phyloP scores from a whole-genome alignment of 306 rosid genomes.

The Fragaria vesca region DNA sequence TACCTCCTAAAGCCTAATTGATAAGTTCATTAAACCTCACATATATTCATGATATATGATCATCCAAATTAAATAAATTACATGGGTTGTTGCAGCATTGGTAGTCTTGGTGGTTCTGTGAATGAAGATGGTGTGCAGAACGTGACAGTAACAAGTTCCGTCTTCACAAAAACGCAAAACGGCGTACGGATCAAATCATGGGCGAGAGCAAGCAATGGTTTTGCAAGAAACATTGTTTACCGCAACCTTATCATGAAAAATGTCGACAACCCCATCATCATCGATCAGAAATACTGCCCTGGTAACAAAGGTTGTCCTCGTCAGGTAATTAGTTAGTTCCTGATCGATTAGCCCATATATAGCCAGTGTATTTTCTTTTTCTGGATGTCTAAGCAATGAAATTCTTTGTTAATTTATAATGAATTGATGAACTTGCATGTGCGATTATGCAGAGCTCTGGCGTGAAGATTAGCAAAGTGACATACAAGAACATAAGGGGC shows the following conservation, averaged over 20 bases:
- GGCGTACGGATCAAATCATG: constrained; percentile 25
- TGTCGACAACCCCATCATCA: constrained; percentile 21
- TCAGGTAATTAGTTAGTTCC: not conserved
- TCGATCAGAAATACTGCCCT: constrained; percentile 16
- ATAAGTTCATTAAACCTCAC: not conserved
- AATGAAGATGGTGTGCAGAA: constrained; percentile 17
- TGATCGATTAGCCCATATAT: not conserved
- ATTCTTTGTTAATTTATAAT: not conserved
- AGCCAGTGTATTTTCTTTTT: not conserved
- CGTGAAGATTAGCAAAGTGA: constrained; percentile 47
- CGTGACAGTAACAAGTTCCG: constrained; percentile 9
- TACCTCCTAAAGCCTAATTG: no score
- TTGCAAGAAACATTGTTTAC: not conserved
- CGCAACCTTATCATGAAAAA: constrained; percentile 15
- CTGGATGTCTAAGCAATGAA: not conserved
- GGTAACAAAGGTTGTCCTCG: constrained; percentile 14
- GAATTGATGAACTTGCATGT: not conserved
- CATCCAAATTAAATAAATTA: not conserved
- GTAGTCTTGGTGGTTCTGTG: constrained; percentile 12
- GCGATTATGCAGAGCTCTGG: constrained; percentile 34
- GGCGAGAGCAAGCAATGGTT: constrained; percentile 11
- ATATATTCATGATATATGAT: not conserved
- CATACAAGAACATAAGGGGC: constrained; percentile 48
- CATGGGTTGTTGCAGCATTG: constrained; percentile 14
- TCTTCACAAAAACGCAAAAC: constrained; percentile 20